Percentiles rank a stretch among this genome's conserved stretches.
Evolutionary conservation across 352 stramenopile genomes (phyloP).

Genomic region (Pythium brachiatum): DNA sequence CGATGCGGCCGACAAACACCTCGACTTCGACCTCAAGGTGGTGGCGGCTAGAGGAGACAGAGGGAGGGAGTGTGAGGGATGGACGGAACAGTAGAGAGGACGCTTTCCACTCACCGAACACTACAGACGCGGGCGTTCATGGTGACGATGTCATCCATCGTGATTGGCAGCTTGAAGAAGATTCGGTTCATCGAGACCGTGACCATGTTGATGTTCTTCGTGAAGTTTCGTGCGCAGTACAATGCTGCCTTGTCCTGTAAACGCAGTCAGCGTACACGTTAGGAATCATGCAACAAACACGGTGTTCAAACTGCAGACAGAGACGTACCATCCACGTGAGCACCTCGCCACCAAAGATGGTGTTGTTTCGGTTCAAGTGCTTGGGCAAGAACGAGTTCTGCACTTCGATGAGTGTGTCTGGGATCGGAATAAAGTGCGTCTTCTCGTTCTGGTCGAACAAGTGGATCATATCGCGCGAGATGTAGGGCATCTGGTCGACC

Average conservation of each 20-base stretch:
- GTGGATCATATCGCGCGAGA: constrained; percentile 63
- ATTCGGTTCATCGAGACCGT: constrained; percentile 67
- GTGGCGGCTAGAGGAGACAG: constrained; percentile 34
- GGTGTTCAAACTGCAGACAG: no score
- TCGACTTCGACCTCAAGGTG: constrained; percentile 74
- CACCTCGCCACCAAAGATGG: constrained; percentile 70
- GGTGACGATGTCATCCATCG: constrained; percentile 62
- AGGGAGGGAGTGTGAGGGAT: not conserved
- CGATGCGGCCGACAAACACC: constrained; percentile 59
- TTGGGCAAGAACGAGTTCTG: constrained; percentile 75
- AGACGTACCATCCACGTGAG: constrained; percentile 58
- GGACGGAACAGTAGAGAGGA: not conserved
- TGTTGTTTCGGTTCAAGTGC: constrained; percentile 75
- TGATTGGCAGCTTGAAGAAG: constrained; percentile 71
- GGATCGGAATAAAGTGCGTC: constrained; percentile 48
- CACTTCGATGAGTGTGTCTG: constrained; percentile 67
- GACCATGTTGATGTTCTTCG: constrained; percentile 66
- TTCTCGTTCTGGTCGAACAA: constrained; percentile 39
- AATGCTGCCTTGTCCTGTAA: constrained; percentile 55
- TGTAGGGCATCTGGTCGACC: constrained; percentile 56
- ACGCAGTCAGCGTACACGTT: not conserved
- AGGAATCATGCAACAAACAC: not conserved
- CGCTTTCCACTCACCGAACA: constrained; percentile 37
- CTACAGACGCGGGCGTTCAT: constrained; percentile 60
- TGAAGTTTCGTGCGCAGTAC: constrained; percentile 67